A percentile compares a stretch with the other conserved stretches of the same genome.
phyloP scores from a whole-genome alignment of 192 early-diverging fungal genomes.

The Entophlyctis helioformis region DNA sequence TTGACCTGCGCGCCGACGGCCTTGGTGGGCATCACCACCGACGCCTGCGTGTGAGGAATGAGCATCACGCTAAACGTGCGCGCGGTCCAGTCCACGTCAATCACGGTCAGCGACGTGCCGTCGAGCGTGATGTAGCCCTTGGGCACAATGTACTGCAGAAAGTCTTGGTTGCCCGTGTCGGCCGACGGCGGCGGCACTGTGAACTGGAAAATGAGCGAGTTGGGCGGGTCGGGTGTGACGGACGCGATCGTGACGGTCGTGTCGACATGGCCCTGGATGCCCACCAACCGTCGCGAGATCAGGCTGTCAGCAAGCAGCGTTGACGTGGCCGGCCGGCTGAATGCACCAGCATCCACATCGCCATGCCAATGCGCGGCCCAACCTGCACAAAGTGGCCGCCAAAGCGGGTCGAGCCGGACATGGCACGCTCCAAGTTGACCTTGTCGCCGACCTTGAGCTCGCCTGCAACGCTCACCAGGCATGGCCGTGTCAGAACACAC shows the following conservation, averaged over 20 bases:
- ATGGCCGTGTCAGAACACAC: too few species aligned
- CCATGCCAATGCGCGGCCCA: too few species aligned
- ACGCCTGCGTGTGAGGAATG: slow-evolving; percentile 81
- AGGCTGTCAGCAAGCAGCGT: too few species aligned
- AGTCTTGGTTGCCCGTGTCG: slow-evolving; percentile 15
- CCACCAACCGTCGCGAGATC: too few species aligned
- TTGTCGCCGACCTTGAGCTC: slow-evolving; percentile 58
- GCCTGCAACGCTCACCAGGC: slow-evolving; percentile 20
- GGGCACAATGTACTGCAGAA: slow-evolving; percentile 77
- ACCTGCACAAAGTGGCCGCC: slow-evolving; percentile 98
- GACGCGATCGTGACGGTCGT: slow-evolving; percentile 62
- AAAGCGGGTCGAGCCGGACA: slow-evolving; percentile 74
- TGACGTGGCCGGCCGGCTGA: too few species aligned
- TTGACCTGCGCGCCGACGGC: slow-evolving; percentile 69
- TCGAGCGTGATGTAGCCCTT: slow-evolving; percentile 93
- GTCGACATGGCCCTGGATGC: slow-evolving; percentile 91
- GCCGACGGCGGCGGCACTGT: slow-evolving; percentile 25
- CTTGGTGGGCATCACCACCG: slow-evolving; percentile 70
- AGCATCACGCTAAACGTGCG: slow-evolving; percentile 87
- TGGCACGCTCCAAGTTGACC: slow-evolving; percentile 92
- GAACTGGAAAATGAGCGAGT: slow-evolving; percentile 70
- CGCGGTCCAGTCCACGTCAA: slow-evolving; percentile 65
- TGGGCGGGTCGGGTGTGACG: slow-evolving; percentile 70
- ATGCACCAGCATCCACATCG: too few species aligned
- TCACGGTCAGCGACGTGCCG: slow-evolving; percentile 90